Conservation (phyloP, 345 rosid genomes). For the Salix brachista region DNA sequence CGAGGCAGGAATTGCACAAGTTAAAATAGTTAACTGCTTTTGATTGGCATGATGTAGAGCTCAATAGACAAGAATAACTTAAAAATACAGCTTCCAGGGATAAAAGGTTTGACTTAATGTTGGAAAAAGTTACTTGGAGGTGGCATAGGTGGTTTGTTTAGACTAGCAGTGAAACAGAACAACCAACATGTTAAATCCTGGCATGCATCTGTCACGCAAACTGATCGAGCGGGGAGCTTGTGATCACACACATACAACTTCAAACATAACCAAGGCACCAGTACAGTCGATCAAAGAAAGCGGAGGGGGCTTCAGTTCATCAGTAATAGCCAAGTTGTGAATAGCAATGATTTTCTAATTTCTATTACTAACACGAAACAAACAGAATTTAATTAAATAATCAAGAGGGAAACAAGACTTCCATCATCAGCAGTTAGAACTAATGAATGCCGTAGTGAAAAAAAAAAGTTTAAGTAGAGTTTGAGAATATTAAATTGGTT, state of each 20-base stretch:
- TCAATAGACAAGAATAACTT: neutral
- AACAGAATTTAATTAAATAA: neutral
- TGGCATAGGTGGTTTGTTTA: neutral
- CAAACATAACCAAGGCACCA: neutral
- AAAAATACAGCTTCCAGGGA: neutral
- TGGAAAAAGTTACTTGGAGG: neutral
- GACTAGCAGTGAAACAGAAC: neutral
- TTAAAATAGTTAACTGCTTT: neutral
- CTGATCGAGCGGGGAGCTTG: neutral
- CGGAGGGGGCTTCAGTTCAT: neutral
- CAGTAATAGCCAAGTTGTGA: neutral
- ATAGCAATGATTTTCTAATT: neutral
- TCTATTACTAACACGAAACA: neutral
- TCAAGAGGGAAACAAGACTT: neutral
- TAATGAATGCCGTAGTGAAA: neutral
- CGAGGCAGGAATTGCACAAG: neutral
- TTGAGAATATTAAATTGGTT: no score
- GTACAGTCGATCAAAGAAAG: neutral
- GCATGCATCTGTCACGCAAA: neutral
- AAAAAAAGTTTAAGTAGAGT: neutral
- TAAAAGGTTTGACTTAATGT: neutral
- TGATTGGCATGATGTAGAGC: neutral
- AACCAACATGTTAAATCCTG: neutral
- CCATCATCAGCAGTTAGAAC: neutral
- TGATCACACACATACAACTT: neutral